Conservation (phyloP, 1,284 basidiomycete genomes). For the Fomitopsis palustris region DNA sequence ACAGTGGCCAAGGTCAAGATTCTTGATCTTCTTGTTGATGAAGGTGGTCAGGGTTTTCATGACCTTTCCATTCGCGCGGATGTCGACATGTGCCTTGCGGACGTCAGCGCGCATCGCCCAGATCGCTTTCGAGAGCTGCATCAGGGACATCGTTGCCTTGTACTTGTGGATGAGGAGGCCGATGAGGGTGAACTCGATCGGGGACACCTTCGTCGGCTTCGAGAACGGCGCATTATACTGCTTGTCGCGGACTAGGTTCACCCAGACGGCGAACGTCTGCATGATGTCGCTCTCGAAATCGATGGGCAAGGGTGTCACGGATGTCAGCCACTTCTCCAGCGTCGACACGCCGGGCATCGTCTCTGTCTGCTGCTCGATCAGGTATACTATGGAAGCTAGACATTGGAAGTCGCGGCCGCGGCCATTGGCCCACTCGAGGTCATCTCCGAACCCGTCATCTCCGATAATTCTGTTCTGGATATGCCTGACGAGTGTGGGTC, state of each 20-base stretch:
- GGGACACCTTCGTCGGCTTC: slow-evolving; percentile 39
- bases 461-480: slow-evolving; percentile 36
- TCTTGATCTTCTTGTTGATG: slow-evolving; percentile 29
- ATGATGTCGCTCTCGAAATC: slow-evolving; percentile 31
- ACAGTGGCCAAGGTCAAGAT: slow-evolving; percentile 17
- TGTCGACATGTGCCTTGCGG: slow-evolving; percentile 36
- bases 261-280: slow-evolving; percentile 40
- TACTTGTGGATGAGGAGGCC: slow-evolving; percentile 40
- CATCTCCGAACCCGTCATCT: slow-evolving; percentile 39
- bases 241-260: slow-evolving; percentile 35
- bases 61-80: slow-evolving; percentile 40
- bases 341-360: slow-evolving; percentile 27
- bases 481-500: slow-evolving; percentile 39
- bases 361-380: slow-evolving; percentile 35
- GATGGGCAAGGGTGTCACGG: slow-evolving; percentile 23
- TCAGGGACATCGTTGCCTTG: slow-evolving; percentile 34
- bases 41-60: slow-evolving; percentile 37
- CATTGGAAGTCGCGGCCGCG: slow-evolving; percentile 48
- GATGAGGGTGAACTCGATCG: slow-evolving; percentile 46
- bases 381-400: slow-evolving; percentile 39
- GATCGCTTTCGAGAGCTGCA: slow-evolving; percentile 40
- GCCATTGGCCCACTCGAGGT: slow-evolving; percentile 42
- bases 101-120: slow-evolving; percentile 41
- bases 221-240: slow-evolving; percentile 35
- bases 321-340: slow-evolving; percentile 42